A percentile compares a stretch with the other conserved stretches of the same genome.
phyloP scores from a whole-genome alignment of 495 filamentous ascomycete genomes.

The Hyphodiscus hymeniophilus region DNA sequence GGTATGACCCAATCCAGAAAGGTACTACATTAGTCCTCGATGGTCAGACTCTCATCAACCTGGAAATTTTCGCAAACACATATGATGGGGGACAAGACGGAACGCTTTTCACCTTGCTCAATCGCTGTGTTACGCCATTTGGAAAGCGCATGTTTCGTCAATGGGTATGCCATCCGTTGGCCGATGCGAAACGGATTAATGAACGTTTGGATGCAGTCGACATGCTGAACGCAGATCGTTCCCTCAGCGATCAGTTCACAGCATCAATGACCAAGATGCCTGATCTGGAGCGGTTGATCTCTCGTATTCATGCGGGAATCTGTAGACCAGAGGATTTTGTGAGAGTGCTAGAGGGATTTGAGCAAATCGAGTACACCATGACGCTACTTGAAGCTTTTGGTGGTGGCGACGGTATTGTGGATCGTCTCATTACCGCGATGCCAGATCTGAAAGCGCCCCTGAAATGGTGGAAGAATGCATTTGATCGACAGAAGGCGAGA shows the following conservation, averaged over 20 bases:
- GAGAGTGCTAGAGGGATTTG: constrained; percentile 91
- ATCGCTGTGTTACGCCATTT: constrained; percentile 93
- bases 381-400: constrained; percentile 62
- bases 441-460: constrained; percentile 70
- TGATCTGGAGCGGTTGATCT: constrained; percentile 90
- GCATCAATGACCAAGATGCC: constrained; percentile 83
- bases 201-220: constrained; percentile 95
- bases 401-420: constrained; percentile 70
- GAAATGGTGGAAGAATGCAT: constrained; percentile 83
- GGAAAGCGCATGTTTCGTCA: constrained; percentile 95
- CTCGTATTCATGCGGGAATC: constrained; percentile 82
- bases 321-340: constrained; percentile 90
- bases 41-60: constrained; percentile 93
- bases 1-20: constrained; percentile 92
- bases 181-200: constrained; percentile 80
- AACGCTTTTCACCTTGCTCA: constrained; percentile 83
- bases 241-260: constrained; percentile 73
- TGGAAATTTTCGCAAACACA: constrained; percentile 93
- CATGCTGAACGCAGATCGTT: constrained; percentile 73
- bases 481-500: constrained; percentile 74
- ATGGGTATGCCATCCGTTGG: constrained; percentile 95
- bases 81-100: constrained; percentile 79
- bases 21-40: constrained; percentile 89
- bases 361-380: constrained; percentile 92
- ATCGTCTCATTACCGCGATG: constrained; percentile 74